Percentiles rank a stretch among this genome's conserved stretches.
phyloP scores from a whole-genome alignment of 2,329 filamentous ascomycete genomes.

The Dactylella cylindrospora region DNA sequence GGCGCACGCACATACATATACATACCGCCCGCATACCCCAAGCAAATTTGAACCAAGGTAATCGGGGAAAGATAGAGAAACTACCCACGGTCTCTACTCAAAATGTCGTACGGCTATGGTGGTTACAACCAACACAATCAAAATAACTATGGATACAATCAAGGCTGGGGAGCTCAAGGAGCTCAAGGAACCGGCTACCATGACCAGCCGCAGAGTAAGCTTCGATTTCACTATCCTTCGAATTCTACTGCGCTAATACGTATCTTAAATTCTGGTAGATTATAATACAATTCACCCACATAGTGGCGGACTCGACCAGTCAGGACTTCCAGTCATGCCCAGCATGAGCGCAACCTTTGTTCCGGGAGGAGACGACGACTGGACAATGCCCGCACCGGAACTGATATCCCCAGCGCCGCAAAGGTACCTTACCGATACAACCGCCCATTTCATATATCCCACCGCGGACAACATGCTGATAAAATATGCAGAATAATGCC shows the following conservation, averaged over 20 bases:
- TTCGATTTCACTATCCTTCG: not conserved
- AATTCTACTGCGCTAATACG: slow-evolving; percentile 10
- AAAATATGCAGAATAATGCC: slow-evolving; percentile 72
- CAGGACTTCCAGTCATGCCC: slow-evolving; percentile 36
- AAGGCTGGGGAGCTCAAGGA: slow-evolving; percentile 15
- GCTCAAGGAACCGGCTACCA: slow-evolving; percentile 13
- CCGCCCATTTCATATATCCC: slow-evolving; percentile 17
- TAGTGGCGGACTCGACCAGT: slow-evolving; percentile 29
- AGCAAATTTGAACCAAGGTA: no score
- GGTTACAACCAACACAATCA: slow-evolving; percentile 25
- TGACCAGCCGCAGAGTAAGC: slow-evolving; percentile 39
- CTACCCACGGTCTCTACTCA: no score
- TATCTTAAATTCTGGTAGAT: slow-evolving; percentile 15
- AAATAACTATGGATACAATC: slow-evolving; percentile 30
- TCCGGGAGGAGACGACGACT: slow-evolving; percentile 68
- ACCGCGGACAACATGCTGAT: slow-evolving; percentile 10
- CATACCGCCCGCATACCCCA: no score
- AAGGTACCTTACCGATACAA: slow-evolving; percentile 56
- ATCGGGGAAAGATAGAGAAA: no score
- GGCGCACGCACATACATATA: no score
- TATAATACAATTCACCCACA: slow-evolving; percentile 17
- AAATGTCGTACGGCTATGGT: slow-evolving; percentile 37
- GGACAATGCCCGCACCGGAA: slow-evolving; percentile 66
- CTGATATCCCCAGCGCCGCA: slow-evolving; percentile 70
- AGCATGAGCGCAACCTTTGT: slow-evolving; percentile 65